Conservation (phyloP, 2,329 filamentous ascomycete species). For the Drechslera avenae region DNA sequence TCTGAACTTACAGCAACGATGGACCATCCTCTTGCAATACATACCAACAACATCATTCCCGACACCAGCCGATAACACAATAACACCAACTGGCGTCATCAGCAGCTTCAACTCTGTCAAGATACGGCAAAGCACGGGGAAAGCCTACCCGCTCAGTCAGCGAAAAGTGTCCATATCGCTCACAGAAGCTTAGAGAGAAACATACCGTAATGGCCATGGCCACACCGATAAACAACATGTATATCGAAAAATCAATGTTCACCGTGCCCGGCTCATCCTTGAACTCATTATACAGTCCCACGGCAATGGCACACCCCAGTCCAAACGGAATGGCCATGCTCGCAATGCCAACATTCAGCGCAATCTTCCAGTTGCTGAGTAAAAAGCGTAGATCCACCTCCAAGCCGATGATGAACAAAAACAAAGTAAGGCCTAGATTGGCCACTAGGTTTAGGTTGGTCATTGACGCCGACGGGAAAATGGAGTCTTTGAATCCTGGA, state of each 20-base stretch:
- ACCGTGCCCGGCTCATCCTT: conserved; percentile 60
- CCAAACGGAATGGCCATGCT: conserved; percentile 86
- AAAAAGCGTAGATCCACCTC: conserved; percentile 84
- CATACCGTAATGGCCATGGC: conserved; percentile 86
- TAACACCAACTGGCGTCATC: conserved; percentile 80
- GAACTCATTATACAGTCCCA: conserved; percentile 79
- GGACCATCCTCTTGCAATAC: conserved; percentile 5
- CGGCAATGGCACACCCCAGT: conserved; percentile 78
- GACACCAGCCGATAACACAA: conserved; percentile 86
- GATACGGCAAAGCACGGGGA: conserved; percentile 93
- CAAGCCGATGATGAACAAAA: conserved; percentile 84
- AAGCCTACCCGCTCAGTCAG: conserved; percentile 55
- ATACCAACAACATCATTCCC: conserved; percentile 81
- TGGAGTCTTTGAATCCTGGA: conserved; percentile 73
- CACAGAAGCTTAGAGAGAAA: not conserved
- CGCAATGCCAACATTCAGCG: conserved; percentile 74
- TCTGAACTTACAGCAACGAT: not conserved
- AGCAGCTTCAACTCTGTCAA: conserved; percentile 89
- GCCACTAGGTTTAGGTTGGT: conserved; percentile 77
- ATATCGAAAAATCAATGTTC: conserved; percentile 66
- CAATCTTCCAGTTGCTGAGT: conserved; percentile 78
- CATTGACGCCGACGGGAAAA: conserved; percentile 78
- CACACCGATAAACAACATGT: conserved; percentile 84
- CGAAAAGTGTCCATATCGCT: not conserved
- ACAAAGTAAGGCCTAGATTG: conserved; percentile 82